Conservation (phyloP, 148 eudicot species). For the Silene conica region DNA sequence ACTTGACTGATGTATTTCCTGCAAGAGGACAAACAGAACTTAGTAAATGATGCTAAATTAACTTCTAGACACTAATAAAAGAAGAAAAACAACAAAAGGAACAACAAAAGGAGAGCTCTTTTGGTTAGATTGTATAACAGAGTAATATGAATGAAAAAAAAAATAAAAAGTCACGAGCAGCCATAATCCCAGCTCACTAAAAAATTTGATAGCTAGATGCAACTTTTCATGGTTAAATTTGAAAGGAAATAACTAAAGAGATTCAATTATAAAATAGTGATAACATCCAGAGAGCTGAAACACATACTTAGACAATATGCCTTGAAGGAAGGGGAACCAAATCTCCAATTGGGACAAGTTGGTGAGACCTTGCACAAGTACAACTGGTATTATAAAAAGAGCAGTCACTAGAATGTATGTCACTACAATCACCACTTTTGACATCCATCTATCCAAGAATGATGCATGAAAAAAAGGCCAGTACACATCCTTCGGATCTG, state of each 20-base stretch:
- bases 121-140: no score
- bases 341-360: slow-evolving; percentile 55
- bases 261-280: background rate
- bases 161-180: no score
- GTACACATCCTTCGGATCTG: slow-evolving; percentile 72
- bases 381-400: slow-evolving; percentile 62
- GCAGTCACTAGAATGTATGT: slow-evolving; percentile 42
- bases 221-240: no score
- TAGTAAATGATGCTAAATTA: slow-evolving; percentile 4
- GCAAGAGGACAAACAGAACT: slow-evolving; percentile 25
- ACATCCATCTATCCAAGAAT: slow-evolving; percentile 56
- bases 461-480: slow-evolving; percentile 75
- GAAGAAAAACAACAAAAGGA: no score
- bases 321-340: slow-evolving; percentile 54
- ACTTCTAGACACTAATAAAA: background rate
- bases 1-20: slow-evolving; percentile 49
- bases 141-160: no score
- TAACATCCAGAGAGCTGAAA: background rate
- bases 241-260: no score
- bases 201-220: no score
- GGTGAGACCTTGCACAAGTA: slow-evolving; percentile 67
- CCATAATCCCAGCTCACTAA: background rate
- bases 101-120: no score
- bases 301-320: slow-evolving; percentile 42
- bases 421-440: slow-evolving; percentile 46